Evolutionary conservation across 2,329 filamentous ascomycete species (phyloP), one percentile per base, ranked within the genome.

Genomic region (Mollisiaceae sp.): DNA sequence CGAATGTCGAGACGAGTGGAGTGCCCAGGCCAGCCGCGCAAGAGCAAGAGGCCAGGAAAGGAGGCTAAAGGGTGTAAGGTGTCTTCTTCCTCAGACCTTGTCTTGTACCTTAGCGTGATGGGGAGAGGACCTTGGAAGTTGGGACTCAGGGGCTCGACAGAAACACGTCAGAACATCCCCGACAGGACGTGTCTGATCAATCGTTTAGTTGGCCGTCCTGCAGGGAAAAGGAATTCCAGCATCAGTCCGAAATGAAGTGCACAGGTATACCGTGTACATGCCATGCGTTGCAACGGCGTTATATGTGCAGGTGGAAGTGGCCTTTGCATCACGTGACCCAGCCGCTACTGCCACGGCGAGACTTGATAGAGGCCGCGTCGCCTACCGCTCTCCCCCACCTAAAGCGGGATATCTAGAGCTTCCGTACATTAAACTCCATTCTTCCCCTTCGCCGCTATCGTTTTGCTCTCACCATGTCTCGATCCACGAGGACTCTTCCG

Each of bases 391-490:
- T 32, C 6, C 27, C 27, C 27, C 27, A 32, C 27, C 27, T n/a
- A n/a, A n/a, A n/a, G n/a, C n/a, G n/a, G n/a, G n/a, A n/a, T 32
- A 32, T 6, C 27, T 32, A 3, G 6, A 32, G 27, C 27, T 6
- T 32, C 27, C 27, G 27, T 32, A 32, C 27, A 32, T 32, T 32
- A 32, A 47, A 20, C 18, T 47, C 15, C n/a, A n/a, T 47, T 20
- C n/a, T 9, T 22, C n/a, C 20, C 20, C 43, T 22, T 20, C 43
- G 27, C 20, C 43, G 8, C 43, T 18, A 47, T 22, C 8, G 6
- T 47, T 27, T 60, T 60, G 18, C 54, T 24, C 18, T 38, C 39
- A 14, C 4, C 18, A 63, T 64, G 43, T 39, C 55, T 20, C 20
- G n/a, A 11, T 11, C 59, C 20, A 35, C 38, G 18, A 66, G 57